Evolutionary conservation across 1,284 basidiomycete species (phyloP).

Genomic region (Rhodotorula glutinis): DNA sequence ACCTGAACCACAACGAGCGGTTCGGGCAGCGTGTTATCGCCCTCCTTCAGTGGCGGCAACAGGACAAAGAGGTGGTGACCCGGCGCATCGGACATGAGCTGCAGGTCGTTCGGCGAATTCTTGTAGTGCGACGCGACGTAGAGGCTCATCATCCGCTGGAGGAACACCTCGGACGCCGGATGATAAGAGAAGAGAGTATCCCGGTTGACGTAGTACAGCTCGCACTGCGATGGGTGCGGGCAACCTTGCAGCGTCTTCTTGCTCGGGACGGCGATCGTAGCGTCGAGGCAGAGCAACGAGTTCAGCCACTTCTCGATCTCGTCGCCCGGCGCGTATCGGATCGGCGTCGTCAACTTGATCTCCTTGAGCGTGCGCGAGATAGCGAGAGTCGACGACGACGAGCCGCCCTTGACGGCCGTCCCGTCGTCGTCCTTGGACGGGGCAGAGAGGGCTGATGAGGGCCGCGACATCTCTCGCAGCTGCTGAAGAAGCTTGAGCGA

Average conservation of each 20-base stretch:
- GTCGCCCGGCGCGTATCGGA: conserved; percentile 86
- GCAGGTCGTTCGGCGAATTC: conserved; percentile 97
- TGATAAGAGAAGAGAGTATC: conserved; percentile 98
- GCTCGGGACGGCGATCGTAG: conserved; percentile 65
- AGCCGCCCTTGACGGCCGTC: conserved; percentile 41
- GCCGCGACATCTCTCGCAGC: conserved; percentile 79
- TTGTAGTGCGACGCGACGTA: conserved; percentile 99
- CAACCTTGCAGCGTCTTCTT: conserved; percentile 63
- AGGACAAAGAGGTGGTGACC: conserved; percentile 96
- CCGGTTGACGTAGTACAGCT: conserved; percentile 91
- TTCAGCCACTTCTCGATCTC: conserved; percentile 95
- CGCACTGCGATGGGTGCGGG: conserved; percentile 89
- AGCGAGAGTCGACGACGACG: conserved; percentile 41
- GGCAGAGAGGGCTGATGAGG: conserved; percentile 61
- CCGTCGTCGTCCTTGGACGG: conserved; percentile 55
- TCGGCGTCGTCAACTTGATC: conserved; percentile 91
- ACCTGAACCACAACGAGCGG: conserved; percentile 95
- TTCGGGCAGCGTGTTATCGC: conserved; percentile 80
- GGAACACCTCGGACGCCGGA: conserved; percentile 91
- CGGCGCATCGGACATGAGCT: conserved; percentile 93
- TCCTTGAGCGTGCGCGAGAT: conserved; percentile 77
- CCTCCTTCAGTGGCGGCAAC: conserved; percentile 81
- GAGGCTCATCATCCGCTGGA: conserved; percentile 97
- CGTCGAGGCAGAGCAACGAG: conserved; percentile 84
- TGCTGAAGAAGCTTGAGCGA: conserved; percentile 98